Percentiles rank a stretch among this genome's conserved stretches.
Evolutionary conservation across 2,329 filamentous ascomycete species (phyloP).

Genomic region (Microsporum canis): DNA sequence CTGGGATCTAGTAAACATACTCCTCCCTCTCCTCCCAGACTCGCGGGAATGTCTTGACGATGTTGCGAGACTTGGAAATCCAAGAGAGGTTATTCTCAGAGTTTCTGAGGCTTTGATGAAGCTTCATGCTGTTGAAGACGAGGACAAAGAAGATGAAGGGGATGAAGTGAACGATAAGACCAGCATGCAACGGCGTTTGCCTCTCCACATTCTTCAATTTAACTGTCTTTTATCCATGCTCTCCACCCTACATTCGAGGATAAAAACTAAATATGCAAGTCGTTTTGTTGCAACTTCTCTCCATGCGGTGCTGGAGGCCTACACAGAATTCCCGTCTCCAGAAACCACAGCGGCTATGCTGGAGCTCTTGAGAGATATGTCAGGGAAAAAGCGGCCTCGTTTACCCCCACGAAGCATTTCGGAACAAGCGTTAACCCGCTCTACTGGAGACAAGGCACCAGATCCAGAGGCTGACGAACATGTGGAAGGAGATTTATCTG

Average conservation of each 20-base stretch:
- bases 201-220: constrained; percentile 29
- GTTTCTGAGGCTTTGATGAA: constrained; percentile 50
- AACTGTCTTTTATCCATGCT: constrained; percentile 41
- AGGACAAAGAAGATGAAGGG: constrained; percentile 23
- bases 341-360: constrained; percentile 48
- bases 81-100: constrained; percentile 52
- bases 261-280: constrained; percentile 54
- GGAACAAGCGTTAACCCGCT: constrained; percentile 30
- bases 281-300: constrained; percentile 54
- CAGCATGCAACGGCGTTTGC: constrained; percentile 10
- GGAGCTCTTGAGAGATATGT: constrained; percentile 46
- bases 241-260: constrained; percentile 46
- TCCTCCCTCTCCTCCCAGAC: constrained; percentile 48
- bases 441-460: constrained; percentile 28
- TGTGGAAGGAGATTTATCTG: constrained; percentile 25
- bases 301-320: constrained; percentile 50
- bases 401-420: constrained; percentile 49
- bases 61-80: constrained; percentile 51
- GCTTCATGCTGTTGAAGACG: constrained; percentile 38
- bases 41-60: constrained; percentile 50
- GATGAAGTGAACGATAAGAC: constrained; percentile 10
- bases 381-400: constrained; percentile 47
- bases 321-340: constrained; percentile 44
- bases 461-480: constrained; percentile 47
- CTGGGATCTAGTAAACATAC: constrained; percentile 53